Percentiles rank a stretch among this genome's conserved stretches.
These are phyloP conservation scores for Saccharomycopsis fodiens DNA, from an alignment of 805 yeast species.

Conservation along the genomic window DNA sequence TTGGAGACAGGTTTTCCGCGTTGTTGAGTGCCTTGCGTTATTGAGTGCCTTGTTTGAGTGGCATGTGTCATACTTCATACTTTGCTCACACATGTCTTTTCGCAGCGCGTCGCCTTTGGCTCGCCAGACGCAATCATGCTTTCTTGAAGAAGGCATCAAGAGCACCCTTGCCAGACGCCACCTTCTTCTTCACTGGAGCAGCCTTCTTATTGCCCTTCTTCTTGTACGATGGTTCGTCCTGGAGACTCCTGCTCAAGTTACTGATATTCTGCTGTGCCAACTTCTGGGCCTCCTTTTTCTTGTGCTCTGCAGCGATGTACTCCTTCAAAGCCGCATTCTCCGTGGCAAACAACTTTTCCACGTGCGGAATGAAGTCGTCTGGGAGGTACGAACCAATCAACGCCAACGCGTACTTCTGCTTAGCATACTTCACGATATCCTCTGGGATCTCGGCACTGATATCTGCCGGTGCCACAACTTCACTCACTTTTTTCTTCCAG, in stretches of 20 bases:
- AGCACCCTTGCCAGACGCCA: constrained; percentile 55
- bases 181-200: constrained; percentile 28
- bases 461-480: constrained; percentile 15
- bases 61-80: no score
- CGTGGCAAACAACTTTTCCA: not conserved
- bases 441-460: constrained; percentile 1
- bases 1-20: no score
- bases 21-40: no score
- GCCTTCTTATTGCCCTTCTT: constrained; percentile 24
- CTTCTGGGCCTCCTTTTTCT: not conserved
- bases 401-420: constrained; percentile 8
- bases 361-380: not conserved
- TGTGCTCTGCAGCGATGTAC: constrained; percentile 3
- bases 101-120: no score
- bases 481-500: constrained; percentile 8
- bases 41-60: no score
- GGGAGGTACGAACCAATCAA: constrained; percentile 13
- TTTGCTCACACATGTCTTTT: no score
- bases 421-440: constrained; percentile 5
- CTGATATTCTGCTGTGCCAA: constrained; percentile 21
- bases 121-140: no score
- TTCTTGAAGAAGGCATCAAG: constrained; percentile 59
- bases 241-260: constrained; percentile 24
- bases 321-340: not conserved
- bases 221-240: constrained; percentile 24